Evolutionary conservation across 257 asterid genomes (phyloP), one percentile per base, ranked within the genome.

Genomic region (Solanum megistacrolobum): DNA sequence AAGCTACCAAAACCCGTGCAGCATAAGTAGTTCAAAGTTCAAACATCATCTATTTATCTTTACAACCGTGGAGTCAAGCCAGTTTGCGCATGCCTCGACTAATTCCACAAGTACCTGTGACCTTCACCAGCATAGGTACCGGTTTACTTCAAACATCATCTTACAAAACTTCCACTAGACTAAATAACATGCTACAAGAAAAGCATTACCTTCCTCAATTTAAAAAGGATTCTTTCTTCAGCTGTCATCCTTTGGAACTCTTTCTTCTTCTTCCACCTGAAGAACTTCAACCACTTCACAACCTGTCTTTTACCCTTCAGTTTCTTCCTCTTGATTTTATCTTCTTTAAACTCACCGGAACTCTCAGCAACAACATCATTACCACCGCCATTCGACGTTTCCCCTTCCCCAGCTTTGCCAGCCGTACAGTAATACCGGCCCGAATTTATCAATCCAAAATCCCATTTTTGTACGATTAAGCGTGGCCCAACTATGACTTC

Each of bases 251-350:
- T 93, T 55, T 93, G 92, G 73, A 27, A 89, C 25, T 93, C 94
- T 87, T 91, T 96, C 93, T 96, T 97, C 95, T 97, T 97, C 94
- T 95, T 95, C 86, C 88, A 94, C 90, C 99, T 91, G 90, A 97
- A 94, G 85, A 91, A 92, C 94, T 97, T 97, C 89, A 97, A 88
- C 99, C 99, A 97, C 90, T 89, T 92, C 88, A 93, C 98, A 31
- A 97, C 98, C 32, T 94, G 98, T 92, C 99, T 92, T 91, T 95
- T 95, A 31, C 99, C 99, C 90, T 97, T 97, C 86, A 92, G 90
- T 89, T 96, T 97, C 94, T 93, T 95, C 95, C 98, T 93, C 88
- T 92, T 94, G 88, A 86, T 79, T 86, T 86, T 86, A 32, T 35
- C 84, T 86, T 89, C 91, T 68, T 60, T 89, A 69, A 76, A 91